phyloP scores from a whole-genome alignment of 1,284 basidiomycete genomes.

The Leccinum pallidistipes region DNA sequence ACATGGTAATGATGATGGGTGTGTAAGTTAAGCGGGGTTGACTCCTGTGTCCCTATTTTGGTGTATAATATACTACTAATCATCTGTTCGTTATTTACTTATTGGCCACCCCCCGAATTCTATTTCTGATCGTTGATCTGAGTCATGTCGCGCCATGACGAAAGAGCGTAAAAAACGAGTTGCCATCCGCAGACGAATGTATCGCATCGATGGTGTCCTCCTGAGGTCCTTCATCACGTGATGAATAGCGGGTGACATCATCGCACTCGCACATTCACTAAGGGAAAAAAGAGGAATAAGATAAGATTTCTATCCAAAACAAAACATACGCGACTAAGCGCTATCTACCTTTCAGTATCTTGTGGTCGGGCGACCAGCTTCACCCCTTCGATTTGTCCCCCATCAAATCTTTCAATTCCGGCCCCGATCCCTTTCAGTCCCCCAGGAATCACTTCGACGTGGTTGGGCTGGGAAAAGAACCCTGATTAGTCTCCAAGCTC shows the following conservation, averaged over 20 bases:
- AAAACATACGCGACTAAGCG: conserved; percentile 16
- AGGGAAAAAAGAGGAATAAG: conserved; percentile 18
- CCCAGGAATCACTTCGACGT: conserved; percentile 29
- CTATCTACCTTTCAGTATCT: conserved; percentile 36
- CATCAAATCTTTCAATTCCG: conserved; percentile 33
- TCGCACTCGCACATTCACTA: conserved; percentile 21
- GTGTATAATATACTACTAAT: conserved; percentile 13
- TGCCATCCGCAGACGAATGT: conserved; percentile 32
- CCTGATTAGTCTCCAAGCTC: conserved; percentile 1
- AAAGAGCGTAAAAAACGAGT: conserved; percentile 32
- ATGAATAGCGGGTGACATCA: conserved; percentile 18
- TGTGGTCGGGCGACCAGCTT: conserved; percentile 34
- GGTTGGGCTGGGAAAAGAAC: conserved; percentile 25
- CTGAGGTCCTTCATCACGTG: conserved; percentile 28
- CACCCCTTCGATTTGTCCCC: conserved; percentile 35
- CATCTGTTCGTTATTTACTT: conserved; percentile 26
- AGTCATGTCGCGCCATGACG: conserved; percentile 31
- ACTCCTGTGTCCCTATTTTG: conserved; percentile 7
- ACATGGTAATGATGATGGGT: conserved; percentile 14
- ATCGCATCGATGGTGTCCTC: conserved; percentile 32
- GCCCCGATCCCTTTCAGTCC: conserved; percentile 32
- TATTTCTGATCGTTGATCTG: conserved; percentile 25
- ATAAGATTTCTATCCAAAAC: conserved; percentile 26
- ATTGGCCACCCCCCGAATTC: conserved; percentile 34
- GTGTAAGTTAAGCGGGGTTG: conserved; percentile 11